Evolutionary conservation across 1,139 yeast genomes (phyloP), one percentile per base, ranked within the genome.

Genomic region (Meyerozyma elateridarum): DNA sequence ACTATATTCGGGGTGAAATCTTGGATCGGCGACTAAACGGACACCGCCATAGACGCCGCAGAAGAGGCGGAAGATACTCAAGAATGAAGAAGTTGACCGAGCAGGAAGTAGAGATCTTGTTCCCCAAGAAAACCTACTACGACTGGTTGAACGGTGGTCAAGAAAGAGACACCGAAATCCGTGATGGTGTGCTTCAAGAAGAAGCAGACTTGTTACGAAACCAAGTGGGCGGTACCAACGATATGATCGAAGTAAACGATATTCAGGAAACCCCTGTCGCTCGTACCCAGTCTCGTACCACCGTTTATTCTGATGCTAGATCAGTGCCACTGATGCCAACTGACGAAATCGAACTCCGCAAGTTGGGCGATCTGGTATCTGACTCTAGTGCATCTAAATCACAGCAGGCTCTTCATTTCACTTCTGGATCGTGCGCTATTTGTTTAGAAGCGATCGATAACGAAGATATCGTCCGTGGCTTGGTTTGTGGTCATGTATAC

Each of bases 401-500:
- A 11, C 49, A 47, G 22, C 26, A 32, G 11, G 72, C 61, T 25
- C 56, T 70, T 29, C 84, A 75, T 49, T 79, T 64, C 44, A 73
- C 79, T 21, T 79, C 85, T 1, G 91, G 87, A n/a, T 58, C 74
- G 3, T 85, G 95, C 63, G 89, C 91, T 13, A 81, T 85, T 42
- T 85, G 95, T 56, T 67, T 84, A 33, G 94, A 84, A 33, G 51
- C 60, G 8, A 70, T 81, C 45, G 82, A 75, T 40, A 73, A 73
- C 34, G 77, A 70, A 8, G 89, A 82, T 32, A 50, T 56, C 1
- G 88, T 85, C 0, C 70, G 94, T 34, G 85, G 87, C 0, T 64
- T 85, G 30, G 61, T 83, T 8, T 85, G 95, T 58, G 91, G 91
- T 3, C 95, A 85, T 55, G 87, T 82, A 2, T 85, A 79, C 68